Conservation (phyloP, 176 grass and related monocot species). For the Musa acuminata region DNA sequence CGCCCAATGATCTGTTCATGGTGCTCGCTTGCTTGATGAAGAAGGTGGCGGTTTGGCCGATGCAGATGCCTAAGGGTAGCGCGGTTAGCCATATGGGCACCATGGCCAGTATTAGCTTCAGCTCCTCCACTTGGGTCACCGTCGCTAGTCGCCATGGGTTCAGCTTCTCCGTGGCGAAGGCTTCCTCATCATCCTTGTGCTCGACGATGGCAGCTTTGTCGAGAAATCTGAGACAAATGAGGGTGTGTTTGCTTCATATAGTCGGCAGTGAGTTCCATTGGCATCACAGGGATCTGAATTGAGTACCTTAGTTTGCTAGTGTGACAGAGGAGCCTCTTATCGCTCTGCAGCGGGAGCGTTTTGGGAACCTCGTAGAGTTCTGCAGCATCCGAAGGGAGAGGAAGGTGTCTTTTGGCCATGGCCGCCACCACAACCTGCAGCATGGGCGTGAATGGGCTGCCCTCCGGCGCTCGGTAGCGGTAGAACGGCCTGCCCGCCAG, state of each 20-base stretch:
- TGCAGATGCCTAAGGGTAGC: conserved; percentile 53
- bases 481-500: conserved; percentile 36
- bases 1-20: conserved; percentile 51
- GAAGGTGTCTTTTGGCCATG: conserved; percentile 39
- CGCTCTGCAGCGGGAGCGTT: conserved; percentile 20
- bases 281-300: too few relatives aligned
- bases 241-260: not conserved
- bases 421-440: conserved; percentile 47
- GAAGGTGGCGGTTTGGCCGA: conserved; percentile 54
- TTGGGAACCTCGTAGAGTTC: conserved; percentile 42
- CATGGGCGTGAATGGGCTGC: conserved; percentile 57
- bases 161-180: not conserved
- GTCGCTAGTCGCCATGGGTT: conserved; percentile 54
- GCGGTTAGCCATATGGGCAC: conserved; percentile 66
- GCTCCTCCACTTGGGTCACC: conserved; percentile 90
- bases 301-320: conserved; percentile 39
- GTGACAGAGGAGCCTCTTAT: conserved; percentile 48
- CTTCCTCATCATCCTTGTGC: conserved; percentile 2
- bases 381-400: conserved; percentile 22
- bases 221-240: conserved; percentile 36
- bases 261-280: not conserved
- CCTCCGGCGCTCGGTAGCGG: conserved; percentile 43
- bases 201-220: conserved; percentile 82
- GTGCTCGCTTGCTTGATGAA: conserved; percentile 81
- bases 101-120: conserved; percentile 63